Base-by-base conservation (phyloP, 202 grass and related monocot genomes). In the Panicum virgatum region DNA sequence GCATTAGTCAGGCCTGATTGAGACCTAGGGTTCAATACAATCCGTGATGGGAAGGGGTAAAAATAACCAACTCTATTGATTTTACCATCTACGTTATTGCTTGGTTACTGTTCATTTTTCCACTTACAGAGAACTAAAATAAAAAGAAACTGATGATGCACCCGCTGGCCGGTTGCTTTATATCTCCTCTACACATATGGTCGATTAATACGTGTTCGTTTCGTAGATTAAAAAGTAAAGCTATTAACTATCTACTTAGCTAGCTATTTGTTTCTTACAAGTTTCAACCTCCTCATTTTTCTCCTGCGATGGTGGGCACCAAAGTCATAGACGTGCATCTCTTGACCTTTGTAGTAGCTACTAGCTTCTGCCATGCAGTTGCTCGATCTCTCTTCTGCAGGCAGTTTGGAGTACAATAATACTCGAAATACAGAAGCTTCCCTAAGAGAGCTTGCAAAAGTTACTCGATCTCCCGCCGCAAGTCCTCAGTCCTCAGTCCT, bases 261-360 rank as follows among this genome's bases (percentile, higher is more conserved):
- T 30, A 40, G 22, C 56, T 30, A 40, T 13, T 46, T 1, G 40
- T 84, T 84, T 57, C 62, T 77, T 69, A 19, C 40, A 38, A 77
- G 70, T 43, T 42, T 83, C 60, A 34, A 22, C 51, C 18, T 64
- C 71, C 3, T 52, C 22, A 3, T 10, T 50, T 62, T 62, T 47
- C 12, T 18, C 42, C 23, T 29, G 25, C 1, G 25, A 60, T 60
- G 32, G 3, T 20, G 7, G 7, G 7, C 29, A 19, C 60, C 60
- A 60, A 34, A 62, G 29, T 12, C 57, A 60, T 64, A 22, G 20
- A 38, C 48, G 23, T 13, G 25, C 25, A 60, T 29, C 12, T 60
- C 57, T 60, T 60, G 57, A 60, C 57, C 57, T 27, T 34, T 34
- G 32, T 34, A 14, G 39, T 68, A 68, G 9, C 39, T 7, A 14